Evolutionary conservation across 129 eudicot species (phyloP), one percentile per base, ranked within the genome.

Genomic region (Chrysanthemum makinoi): DNA sequence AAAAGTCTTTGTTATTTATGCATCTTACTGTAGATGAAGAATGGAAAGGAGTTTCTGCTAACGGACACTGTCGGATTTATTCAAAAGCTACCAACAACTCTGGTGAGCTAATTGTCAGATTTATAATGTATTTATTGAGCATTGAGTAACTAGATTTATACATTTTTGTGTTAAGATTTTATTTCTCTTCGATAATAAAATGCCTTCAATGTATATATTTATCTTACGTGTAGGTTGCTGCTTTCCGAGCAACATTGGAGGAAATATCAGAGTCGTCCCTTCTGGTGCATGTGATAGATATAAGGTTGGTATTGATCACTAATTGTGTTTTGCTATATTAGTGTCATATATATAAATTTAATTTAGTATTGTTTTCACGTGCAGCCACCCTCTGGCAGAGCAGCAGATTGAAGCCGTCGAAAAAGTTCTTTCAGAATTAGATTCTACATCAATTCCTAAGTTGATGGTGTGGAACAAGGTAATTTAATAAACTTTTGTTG

Each of bases 51-150:
- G 83, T 93, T 93, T 82, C 84, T 93, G 70, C 86, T 93, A 53
- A 89, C 98, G 3, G 98, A 93, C 78, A 93, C 98, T 54, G 98
- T 93, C 24, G 98, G 98, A 62, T 93, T 93, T 82, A 93, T 93
- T 79, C 98, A 93, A 79, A 93, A 93, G 75, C 81, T 93, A 78
- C 98, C 98, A 53, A 93, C 98, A 56, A 87, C 89, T 19, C 82
- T 93, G 77, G 98, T 89, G 80, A 80, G 88, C 70, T 65, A 56
- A 33, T 4, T 60, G 16, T 44, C 49, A 19, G 30, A 66, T 66
- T 39, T 12, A 68, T 28, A 47, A 0, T 52, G 30, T 24, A 28
- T 50, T 51, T 67, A 62, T 59, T 47, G 16, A 44, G 2, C 16
- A 52, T 5, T 28, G 46, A 39, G 7, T 39, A 8, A 39, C 10